Conservation (phyloP, 2,329 filamentous ascomycete genomes). For the Westerdykella ornata region DNA sequence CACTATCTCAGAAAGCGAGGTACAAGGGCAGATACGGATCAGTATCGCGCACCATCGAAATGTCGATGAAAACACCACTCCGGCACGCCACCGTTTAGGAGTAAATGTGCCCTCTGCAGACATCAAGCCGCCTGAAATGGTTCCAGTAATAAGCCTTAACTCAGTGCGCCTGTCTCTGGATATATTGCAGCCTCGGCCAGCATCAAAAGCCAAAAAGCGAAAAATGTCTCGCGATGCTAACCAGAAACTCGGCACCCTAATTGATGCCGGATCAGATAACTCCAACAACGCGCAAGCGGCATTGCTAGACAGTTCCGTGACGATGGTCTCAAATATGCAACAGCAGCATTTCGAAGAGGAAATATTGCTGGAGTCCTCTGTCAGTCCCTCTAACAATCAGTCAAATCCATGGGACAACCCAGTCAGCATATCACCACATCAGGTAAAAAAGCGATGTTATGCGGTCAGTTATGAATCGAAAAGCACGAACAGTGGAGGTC, state of each 20-base stretch:
- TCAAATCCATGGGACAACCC: not conserved
- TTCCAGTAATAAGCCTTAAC: conserved; percentile 20
- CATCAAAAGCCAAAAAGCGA: not conserved
- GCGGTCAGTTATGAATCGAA: not conserved
- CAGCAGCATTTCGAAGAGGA: no score
- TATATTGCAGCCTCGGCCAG: conserved; percentile 2
- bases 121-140: conserved; percentile 25
- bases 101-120: conserved; percentile 21
- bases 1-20: conserved; percentile 9
- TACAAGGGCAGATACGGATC: conserved; percentile 10
- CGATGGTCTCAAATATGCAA: no score
- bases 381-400: not conserved
- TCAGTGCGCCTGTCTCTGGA: conserved; percentile 23
- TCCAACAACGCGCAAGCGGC: not conserved
- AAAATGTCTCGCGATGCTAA: not conserved
- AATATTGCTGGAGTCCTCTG: not conserved
- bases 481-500: not conserved
- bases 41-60: conserved; percentile 15
- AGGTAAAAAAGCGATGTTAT: not conserved
- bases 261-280: not conserved
- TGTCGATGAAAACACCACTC: conserved; percentile 3
- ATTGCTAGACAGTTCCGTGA: no score
- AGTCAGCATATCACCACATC: not conserved
- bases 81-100: conserved; percentile 17
- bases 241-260: not conserved